These are phyloP conservation scores for Clitoria ternatea DNA, from an alignment of 306 rosid genomes.

Conservation along the genomic window DNA sequence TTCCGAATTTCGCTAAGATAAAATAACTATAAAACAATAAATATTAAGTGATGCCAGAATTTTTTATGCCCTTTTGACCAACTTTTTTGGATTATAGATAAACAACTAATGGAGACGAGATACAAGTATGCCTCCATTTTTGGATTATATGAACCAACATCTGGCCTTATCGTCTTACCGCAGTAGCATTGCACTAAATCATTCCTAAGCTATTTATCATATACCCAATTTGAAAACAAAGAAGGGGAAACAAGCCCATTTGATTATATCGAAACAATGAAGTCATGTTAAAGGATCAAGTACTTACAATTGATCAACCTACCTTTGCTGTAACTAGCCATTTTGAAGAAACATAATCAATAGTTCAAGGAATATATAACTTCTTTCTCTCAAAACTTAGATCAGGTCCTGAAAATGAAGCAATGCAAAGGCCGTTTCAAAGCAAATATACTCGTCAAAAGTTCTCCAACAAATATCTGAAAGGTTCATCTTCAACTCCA, in stretches of 20 bases:
- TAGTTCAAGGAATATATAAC: background rate
- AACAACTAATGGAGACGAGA: no score
- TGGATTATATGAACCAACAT: no score
- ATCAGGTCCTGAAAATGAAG: background rate
- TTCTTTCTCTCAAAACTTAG: slow-evolving; percentile 4
- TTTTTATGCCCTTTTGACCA: no score
- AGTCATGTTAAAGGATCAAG: background rate
- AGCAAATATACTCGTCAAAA: background rate
- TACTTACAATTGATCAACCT: slow-evolving; percentile 1
- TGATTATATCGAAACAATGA: slow-evolving; percentile 5
- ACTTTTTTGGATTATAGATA: no score
- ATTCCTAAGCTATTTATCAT: background rate
- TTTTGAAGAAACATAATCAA: slow-evolving; percentile 4
- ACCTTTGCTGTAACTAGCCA: slow-evolving; percentile 15
- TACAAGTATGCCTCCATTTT: no score
- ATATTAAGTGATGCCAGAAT: no score
- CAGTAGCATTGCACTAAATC: no score
- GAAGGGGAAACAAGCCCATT: background rate
- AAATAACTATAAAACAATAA: no score
- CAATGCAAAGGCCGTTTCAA: background rate
- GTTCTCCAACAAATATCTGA: slow-evolving; percentile 4
- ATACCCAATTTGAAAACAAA: background rate
- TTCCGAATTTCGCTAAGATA: no score
- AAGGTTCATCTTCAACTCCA: background rate
- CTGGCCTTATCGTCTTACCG: no score